Base-by-base conservation (phyloP, 176 grass and related monocot genomes). In the Leersia perrieri region DNA sequence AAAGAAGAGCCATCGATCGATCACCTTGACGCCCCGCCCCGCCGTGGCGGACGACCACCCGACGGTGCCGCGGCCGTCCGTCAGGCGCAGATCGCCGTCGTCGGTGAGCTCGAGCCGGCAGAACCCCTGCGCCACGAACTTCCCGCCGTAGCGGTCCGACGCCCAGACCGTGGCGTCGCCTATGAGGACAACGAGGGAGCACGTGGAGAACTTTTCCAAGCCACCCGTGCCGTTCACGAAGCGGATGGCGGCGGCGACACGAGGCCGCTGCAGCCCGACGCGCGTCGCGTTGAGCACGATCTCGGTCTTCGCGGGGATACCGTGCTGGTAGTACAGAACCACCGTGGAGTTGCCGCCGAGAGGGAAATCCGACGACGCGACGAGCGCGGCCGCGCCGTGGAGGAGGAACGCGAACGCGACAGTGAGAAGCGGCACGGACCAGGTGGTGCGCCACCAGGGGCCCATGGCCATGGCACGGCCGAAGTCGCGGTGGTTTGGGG, bases 161-260 rank as follows among this genome's bases (percentile, higher is more conserved):
- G 81, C 69, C 87, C 87, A 88, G 69, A 80, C 75, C 75, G 65
- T 84, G 63, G 89, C 82, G 66, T 87, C 68, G 20, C 84, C 87
- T 4, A 89, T 38, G 38, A 87, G 72, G 68, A 87, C 80, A 6
- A 75, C 81, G 49, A 88, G 18, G 5, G 62, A 84, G 63, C 87
- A 88, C 69, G 45, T 23, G 87, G 31, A 80, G 20, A 58, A 1
- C 0, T n/a, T n/a, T 23, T 25, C 22, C 22, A 25, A 23, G 53
- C 49, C 49, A 26, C 70, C 63, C 5, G 39, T 77, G 9, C 35
- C 35, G 69, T 69, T 70, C 87, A 84, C 29, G 45, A 73, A 49
- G 69, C 63, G 84, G 49, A 88, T 39, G 25, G 81, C 75, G 0
- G 70, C 81, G 20, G n/a, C 20, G 63, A 88, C 39, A 13, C 30